These are phyloP conservation scores for Tagetes patula DNA, from an alignment of 129 eudicot species.

Conservation along the genomic window DNA sequence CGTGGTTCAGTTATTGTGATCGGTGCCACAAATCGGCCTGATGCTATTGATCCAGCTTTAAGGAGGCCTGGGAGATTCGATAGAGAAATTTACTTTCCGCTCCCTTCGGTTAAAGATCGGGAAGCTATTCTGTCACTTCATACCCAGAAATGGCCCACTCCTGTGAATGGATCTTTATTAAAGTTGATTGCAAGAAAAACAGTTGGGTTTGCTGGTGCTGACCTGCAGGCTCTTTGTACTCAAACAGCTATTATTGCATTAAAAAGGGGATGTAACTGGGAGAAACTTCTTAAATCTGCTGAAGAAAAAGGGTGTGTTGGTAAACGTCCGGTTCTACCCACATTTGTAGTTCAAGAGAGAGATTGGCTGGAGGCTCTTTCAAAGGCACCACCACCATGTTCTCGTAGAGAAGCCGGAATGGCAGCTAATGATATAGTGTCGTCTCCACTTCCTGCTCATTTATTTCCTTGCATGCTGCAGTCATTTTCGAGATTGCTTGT, in stretches of 20 bases:
- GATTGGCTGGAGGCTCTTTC: slow-evolving; percentile 95
- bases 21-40: slow-evolving; percentile 99
- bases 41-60: slow-evolving; percentile 94
- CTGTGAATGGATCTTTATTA: slow-evolving; percentile 61
- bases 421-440: slow-evolving; percentile 79
- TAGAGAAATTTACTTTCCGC: slow-evolving; percentile 87
- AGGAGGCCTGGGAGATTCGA: slow-evolving; percentile 98
- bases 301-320: slow-evolving; percentile 47
- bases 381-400: slow-evolving; percentile 91
- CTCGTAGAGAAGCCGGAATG: slow-evolving; percentile 85
- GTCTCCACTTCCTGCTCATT: slow-evolving; percentile 60
- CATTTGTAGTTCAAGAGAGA: slow-evolving; percentile 66
- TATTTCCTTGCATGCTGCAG: slow-evolving; percentile 68
- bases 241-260: slow-evolving; percentile 87
- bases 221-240: slow-evolving; percentile 95
- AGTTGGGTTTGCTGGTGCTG: slow-evolving; percentile 98
- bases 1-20: slow-evolving; percentile 97
- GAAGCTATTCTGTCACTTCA: slow-evolving; percentile 90
- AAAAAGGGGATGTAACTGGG: slow-evolving; percentile 72
- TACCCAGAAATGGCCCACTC: slow-evolving; percentile 88
- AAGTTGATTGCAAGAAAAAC: slow-evolving; percentile 71
- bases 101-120: slow-evolving; percentile 77
- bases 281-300: slow-evolving; percentile 61
- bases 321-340: slow-evolving; percentile 68
- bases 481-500: slow-evolving; percentile 63